Conservation (phyloP, 2,329 filamentous ascomycete genomes). For the Sporothrix inflata region DNA sequence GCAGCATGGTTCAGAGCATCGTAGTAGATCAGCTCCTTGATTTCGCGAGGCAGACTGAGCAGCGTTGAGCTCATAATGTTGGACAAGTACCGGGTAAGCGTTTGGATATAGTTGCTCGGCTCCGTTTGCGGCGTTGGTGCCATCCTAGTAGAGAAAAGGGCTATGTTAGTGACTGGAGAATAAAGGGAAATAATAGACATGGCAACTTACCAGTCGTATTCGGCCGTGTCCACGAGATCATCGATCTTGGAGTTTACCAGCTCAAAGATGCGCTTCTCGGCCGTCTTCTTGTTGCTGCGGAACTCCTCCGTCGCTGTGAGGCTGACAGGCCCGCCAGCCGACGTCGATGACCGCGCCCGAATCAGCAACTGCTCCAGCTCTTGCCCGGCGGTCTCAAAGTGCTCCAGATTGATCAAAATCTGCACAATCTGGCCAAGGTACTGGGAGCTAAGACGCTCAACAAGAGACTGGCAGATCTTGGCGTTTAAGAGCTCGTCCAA, state of each 20-base stretch:
- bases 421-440: conserved; percentile 98
- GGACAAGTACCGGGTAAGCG: conserved; percentile 85
- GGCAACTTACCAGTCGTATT: conserved; percentile 82
- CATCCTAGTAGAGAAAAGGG: conserved; percentile 44
- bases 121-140: conserved; percentile 64
- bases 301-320: conserved; percentile 86
- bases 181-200: conserved; percentile 32
- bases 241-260: conserved; percentile 98
- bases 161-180: conserved; percentile 24
- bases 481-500: conserved; percentile 92
- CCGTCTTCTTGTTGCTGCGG: conserved; percentile 86
- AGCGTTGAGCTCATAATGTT: conserved; percentile 97
- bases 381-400: conserved; percentile 91
- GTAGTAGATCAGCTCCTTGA: conserved; percentile 98
- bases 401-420: conserved; percentile 95
- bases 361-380: conserved; percentile 88
- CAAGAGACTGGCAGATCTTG: conserved; percentile 87
- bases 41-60: conserved; percentile 88
- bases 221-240: conserved; percentile 92
- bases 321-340: conserved; percentile 76
- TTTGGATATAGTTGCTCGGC: conserved; percentile 93
- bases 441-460: conserved; percentile 86
- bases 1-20: conserved; percentile 91
- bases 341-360: conserved; percentile 78
- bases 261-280: conserved; percentile 97